Base-by-base conservation (phyloP, 257 asterid genomes). In the Anisodus acutangulus region DNA sequence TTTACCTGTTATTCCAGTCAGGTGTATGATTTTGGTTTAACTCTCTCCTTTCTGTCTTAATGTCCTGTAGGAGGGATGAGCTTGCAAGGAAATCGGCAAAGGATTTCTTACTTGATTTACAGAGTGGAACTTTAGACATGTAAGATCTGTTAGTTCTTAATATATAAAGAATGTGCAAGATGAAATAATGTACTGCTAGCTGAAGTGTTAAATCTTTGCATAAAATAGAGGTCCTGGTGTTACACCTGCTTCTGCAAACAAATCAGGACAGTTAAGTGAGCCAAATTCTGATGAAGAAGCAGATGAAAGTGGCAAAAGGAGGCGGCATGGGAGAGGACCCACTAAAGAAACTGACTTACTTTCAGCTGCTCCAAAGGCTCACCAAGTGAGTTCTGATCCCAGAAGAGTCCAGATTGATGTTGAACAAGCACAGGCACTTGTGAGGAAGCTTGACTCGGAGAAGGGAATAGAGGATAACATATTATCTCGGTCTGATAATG, bases 401-500 rank as follows among this genome's bases (percentile, higher is more conserved):
- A 89, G 93, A 81, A 85, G 98, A 89, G 88, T 95, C 66, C 97
- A 92, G 87, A 86, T 86, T 70, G 99, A 97, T 54, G 84, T 95
- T 85, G 97, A 91, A 90, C 98, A 90, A 90, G 91, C 95, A 5
- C 98, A 89, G 84, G 89, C 95, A 66, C 97, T 97, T 87, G 93
- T 92, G 49, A 90, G 93, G 86, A 97, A 93, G 85, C 97, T 97
- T 74, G 99, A 97, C 72, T 69, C 87, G 3, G 99, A 97, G 86
- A 97, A 97, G 84, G 96, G 97, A 83, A 91, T 97, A 4, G 98
- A 97, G 85, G 98, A 94, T 68, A 97, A 97, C 87, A 85, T 94
- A 85, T 86, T 97, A 86, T 89, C 91, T 84, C 92, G 93, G 60
- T 89, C 91, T 78, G 98, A 96, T 85, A 96, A 90, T 87, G 97